Evolutionary conservation across 306 rosid species (phyloP).

Genomic region (Carpinus fangiana): DNA sequence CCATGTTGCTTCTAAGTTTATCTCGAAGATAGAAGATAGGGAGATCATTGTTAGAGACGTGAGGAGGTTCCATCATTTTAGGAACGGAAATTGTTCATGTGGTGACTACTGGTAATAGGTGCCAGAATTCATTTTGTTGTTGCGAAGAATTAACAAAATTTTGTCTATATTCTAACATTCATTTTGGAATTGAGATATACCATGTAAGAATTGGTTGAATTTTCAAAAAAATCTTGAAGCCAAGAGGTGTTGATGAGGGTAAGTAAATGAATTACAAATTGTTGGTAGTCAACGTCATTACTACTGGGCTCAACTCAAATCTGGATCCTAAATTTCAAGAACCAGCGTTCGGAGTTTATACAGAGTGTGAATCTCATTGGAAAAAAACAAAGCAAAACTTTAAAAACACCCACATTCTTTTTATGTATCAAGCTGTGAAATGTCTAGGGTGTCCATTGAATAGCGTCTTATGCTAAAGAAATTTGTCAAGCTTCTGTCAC

Average conservation of each 20-base stretch:
- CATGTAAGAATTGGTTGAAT: background rate
- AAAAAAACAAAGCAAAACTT: no score
- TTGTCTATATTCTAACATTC: background rate
- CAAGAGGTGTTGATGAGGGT: background rate
- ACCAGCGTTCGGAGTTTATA: no score
- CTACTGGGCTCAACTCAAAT: background rate
- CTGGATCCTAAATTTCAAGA: no score
- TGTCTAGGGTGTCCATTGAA: background rate
- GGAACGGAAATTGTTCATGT: conserved; percentile 82
- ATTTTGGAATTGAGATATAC: background rate
- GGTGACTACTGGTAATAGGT: conserved; percentile 77
- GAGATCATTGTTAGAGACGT: conserved; percentile 88
- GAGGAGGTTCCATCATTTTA: conserved; percentile 94
- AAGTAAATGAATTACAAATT: background rate
- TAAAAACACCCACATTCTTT: no score
- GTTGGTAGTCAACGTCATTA: background rate
- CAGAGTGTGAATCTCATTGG: no score
- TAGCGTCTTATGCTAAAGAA: background rate
- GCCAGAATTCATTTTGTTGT: background rate
- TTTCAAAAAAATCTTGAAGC: background rate
- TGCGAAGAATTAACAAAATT: background rate
- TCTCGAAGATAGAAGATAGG: conserved; percentile 71
- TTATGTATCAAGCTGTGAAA: no score
- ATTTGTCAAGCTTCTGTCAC: no score
- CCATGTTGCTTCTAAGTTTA: conserved; percentile 67